Percentiles rank a stretch among this genome's conserved stretches.
phyloP scores from a whole-genome alignment of 192 early-diverging fungal genomes.

The Coemansia sp. region DNA sequence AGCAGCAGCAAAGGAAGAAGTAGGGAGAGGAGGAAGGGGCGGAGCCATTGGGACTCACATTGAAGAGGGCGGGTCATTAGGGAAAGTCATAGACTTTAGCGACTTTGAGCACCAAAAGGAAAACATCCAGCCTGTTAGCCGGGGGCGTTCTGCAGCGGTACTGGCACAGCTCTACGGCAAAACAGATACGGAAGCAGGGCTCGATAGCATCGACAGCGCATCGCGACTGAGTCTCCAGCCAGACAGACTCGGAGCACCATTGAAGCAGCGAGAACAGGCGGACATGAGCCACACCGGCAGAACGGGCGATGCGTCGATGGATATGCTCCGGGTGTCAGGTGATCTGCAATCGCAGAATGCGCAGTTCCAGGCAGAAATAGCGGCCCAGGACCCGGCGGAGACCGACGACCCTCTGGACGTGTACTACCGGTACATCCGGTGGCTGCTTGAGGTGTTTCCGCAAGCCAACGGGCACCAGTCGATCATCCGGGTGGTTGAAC shows the following conservation, averaged over 20 bases:
- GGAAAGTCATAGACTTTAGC: conserved; percentile 38
- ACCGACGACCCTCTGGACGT: conserved; percentile 62
- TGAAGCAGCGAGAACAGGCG: not conserved
- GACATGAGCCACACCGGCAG: not conserved
- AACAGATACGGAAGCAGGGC: not conserved
- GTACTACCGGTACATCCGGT: conserved; percentile 59
- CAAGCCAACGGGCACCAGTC: conserved; percentile 58
- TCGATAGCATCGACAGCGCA: not conserved
- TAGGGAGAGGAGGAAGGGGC: not conserved
- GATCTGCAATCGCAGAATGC: conserved; percentile 40
- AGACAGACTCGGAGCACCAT: not conserved
- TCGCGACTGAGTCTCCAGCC: conserved; percentile 28
- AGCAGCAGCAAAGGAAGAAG: not conserved
- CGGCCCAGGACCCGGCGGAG: conserved; percentile 25
- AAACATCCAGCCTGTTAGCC: conserved; percentile 67
- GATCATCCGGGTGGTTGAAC: conserved; percentile 57
- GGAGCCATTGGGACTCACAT: not conserved
- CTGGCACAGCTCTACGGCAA: conserved; percentile 44
- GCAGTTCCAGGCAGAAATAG: conserved; percentile 42
- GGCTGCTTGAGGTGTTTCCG: conserved; percentile 64
- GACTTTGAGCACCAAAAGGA: conserved; percentile 74
- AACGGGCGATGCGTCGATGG: not conserved
- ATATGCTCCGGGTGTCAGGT: conserved; percentile 7
- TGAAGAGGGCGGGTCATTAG: not conserved
- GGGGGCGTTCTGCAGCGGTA: conserved; percentile 65